These are phyloP conservation scores for Diophrys appendiculata DNA, from an alignment of 73 alveolate species.

Conservation along the genomic window DNA sequence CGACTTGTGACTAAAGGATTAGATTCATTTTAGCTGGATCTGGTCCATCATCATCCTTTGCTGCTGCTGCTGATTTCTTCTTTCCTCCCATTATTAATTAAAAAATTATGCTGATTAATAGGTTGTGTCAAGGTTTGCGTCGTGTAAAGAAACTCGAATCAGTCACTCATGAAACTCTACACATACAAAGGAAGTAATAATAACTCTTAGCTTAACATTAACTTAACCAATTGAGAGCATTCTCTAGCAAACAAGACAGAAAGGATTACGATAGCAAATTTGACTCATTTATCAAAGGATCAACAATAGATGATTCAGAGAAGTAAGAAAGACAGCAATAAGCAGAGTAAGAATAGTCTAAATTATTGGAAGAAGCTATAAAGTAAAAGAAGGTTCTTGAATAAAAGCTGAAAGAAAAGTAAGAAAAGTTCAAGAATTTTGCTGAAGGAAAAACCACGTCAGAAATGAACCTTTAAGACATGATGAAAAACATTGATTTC, in stretches of 20 bases:
- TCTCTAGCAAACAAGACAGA: conserved; percentile 3
- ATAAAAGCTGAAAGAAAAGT: conserved; percentile 15
- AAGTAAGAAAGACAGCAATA: conserved; percentile 6
- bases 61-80: conserved; percentile 47
- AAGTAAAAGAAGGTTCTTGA: conserved; percentile 26
- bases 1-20: conserved; percentile 33
- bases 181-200: too few relatives aligned
- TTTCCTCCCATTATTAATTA: conserved; percentile 54
- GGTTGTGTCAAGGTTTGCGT: background rate
- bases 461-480: conserved; percentile 48
- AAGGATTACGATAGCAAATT: conserved; percentile 10
- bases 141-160: too few relatives aligned
- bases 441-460: conserved; percentile 24
- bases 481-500: conserved; percentile 42
- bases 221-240: too few relatives aligned
- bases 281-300: conserved; percentile 13
- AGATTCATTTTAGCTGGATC: conserved; percentile 59
- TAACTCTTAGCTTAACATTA: too few relatives aligned
- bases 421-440: conserved; percentile 50
- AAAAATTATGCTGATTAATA: background rate
- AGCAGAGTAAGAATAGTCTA: conserved; percentile 17
- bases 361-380: conserved; percentile 15
- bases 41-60: conserved; percentile 52
- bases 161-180: too few relatives aligned
- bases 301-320: conserved; percentile 15